Conservation (phyloP, 768 basidiomycete species). For the Cyclocybe aegerita region DNA sequence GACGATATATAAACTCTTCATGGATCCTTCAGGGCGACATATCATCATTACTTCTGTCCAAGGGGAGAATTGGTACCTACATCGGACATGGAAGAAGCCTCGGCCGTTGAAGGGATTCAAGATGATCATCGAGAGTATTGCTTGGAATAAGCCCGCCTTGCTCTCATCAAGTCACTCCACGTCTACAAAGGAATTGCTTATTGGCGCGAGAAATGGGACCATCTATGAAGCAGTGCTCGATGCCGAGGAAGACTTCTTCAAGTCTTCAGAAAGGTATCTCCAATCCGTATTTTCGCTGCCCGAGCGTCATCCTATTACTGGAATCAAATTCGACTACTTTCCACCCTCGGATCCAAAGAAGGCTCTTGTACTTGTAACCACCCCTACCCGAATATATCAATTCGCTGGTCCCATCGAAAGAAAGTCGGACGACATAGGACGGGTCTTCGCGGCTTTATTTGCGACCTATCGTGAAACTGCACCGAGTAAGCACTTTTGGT, state of each 20-base stretch:
- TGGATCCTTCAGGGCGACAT: conserved; percentile 92
- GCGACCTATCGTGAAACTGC: conserved; percentile 69
- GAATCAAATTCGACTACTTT: conserved; percentile 79
- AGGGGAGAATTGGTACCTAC: conserved; percentile 95
- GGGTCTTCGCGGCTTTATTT: conserved; percentile 75
- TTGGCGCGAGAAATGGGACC: conserved; percentile 82
- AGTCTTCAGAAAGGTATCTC: conserved; percentile 79
- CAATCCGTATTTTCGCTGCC: conserved; percentile 75
- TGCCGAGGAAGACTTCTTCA: conserved; percentile 90
- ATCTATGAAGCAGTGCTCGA: conserved; percentile 90
- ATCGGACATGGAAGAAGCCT: conserved; percentile 78
- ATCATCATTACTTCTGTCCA: conserved; percentile 81
- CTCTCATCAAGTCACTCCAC: conserved; percentile 65
- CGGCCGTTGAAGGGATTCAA: conserved; percentile 77
- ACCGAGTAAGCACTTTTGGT: conserved; percentile 57
- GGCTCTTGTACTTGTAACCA: conserved; percentile 78
- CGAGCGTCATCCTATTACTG: conserved; percentile 81
- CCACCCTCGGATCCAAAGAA: conserved; percentile 61
- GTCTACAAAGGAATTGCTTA: conserved; percentile 81
- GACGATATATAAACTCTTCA: conserved; percentile 79
- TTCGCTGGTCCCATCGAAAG: conserved; percentile 71
- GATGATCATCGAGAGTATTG: conserved; percentile 86
- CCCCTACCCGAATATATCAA: conserved; percentile 88
- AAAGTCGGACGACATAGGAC: conserved; percentile 71
- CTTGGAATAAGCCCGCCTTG: conserved; percentile 80